Conservation (phyloP, 805 yeast species). For the Cyberlindnera saturnus region DNA sequence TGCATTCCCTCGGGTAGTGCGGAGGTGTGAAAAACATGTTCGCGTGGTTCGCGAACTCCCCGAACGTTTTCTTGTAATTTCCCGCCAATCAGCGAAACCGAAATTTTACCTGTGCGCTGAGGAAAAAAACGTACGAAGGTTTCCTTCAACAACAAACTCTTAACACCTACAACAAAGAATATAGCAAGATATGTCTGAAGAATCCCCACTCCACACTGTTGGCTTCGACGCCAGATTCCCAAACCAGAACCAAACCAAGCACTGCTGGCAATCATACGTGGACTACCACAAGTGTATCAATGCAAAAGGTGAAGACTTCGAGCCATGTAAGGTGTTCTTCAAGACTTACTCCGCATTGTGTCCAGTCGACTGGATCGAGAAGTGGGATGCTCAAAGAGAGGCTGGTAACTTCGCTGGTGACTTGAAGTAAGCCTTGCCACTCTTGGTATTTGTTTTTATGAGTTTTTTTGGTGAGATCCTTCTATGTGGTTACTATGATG, state of each 20-base stretch:
- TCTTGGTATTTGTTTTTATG: too few species aligned
- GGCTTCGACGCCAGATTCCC: slow-evolving; percentile 95
- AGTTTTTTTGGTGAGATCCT: too few species aligned
- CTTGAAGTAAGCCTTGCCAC: slow-evolving; percentile 20
- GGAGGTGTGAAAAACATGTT: too few species aligned
- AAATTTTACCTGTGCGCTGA: slow-evolving; percentile 3
- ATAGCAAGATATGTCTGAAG: slow-evolving; percentile 21
- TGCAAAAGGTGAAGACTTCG: slow-evolving; percentile 97
- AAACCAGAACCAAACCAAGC: slow-evolving; percentile 94
- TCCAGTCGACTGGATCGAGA: slow-evolving; percentile 79
- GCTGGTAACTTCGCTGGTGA: slow-evolving; percentile 52
- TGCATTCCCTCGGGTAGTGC: too few species aligned
- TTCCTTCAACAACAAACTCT: not conserved
- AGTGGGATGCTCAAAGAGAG: slow-evolving; percentile 83
- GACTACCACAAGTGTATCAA: slow-evolving; percentile 97
- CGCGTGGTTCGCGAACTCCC: not conserved
- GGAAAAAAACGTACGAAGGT: slow-evolving; percentile 1
- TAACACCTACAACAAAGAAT: not conserved
- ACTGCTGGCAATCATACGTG: slow-evolving; percentile 96
- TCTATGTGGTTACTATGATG: too few species aligned
- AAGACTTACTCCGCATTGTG: slow-evolving; percentile 83
- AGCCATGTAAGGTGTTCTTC: slow-evolving; percentile 94
- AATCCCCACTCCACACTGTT: slow-evolving; percentile 50
- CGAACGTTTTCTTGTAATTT: not conserved
- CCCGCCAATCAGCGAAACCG: slow-evolving; percentile 14